Base-by-base conservation (phyloP, 306 rosid genomes). In the Cicer chorassanicum region DNA sequence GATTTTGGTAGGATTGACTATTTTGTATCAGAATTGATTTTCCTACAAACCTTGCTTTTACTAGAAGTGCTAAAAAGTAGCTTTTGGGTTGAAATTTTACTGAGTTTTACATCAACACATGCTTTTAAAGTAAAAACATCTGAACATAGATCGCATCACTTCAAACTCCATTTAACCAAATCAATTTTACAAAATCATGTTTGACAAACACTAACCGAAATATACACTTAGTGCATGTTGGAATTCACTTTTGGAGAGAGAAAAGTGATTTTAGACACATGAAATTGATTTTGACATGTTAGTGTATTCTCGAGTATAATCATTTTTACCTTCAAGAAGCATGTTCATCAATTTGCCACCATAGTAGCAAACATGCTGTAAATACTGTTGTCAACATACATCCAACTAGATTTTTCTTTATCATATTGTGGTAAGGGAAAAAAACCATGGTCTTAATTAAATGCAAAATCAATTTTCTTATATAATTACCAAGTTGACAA, bases 131-230 rank as follows among this genome's bases (percentile, higher is more conserved):
- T 9, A 7, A 57, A 56, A 57, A 11, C 6, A 57, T 57, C 64
- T 39, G 11, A 57, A 57, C 64, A 57, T 5, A 29, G 29, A 21
- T 54, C 64, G 0, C 65, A 6, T 53, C 59, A 57, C 9, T 21
- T 40, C 48, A 39, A 63, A 39, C 68, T 63, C 24, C 7, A 36
- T 9, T 63, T n/a, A 63, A 63, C 46, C 48, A 62, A n/a, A 61
- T 61, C 45, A 8, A 61, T 1, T 38, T 38, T 39, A 36, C 46
- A 61, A n/a, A 36, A 13, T 34, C 21, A 13, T 38, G 44, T n/a
- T 36, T 12, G 42, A 21, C 14, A 29, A 9, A 2, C 42, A 7
- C 16, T 21, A 40, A 2, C 60, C 0, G 16, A 59, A 29, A 29
- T 12, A 57, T 5, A 57, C 24, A 16, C 0, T 53, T 16, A 8